Percentiles rank a stretch among this genome's conserved stretches.
phyloP scores from a whole-genome alignment of 2,329 filamentous ascomycete genomes.

The Talaromyces sp. region DNA sequence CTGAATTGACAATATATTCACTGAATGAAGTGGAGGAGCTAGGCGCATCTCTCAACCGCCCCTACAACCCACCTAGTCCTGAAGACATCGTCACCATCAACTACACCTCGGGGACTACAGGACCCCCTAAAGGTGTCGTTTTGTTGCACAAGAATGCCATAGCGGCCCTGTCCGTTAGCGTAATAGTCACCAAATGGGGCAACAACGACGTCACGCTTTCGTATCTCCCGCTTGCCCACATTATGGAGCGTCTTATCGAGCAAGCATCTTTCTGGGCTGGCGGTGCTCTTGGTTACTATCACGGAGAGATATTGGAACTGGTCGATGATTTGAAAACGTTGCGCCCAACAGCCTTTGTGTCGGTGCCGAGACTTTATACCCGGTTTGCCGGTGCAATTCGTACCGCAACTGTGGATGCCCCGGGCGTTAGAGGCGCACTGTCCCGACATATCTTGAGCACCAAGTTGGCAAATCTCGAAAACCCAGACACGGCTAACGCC shows the following conservation, averaged over 20 bases:
- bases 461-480: slow-evolving; percentile 75
- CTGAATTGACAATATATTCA: slow-evolving; percentile 74
- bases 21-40: slow-evolving; percentile 78
- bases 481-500: slow-evolving; percentile 65
- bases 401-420: slow-evolving; percentile 70
- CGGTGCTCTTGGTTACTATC: slow-evolving; percentile 82
- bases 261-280: slow-evolving; percentile 70
- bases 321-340: slow-evolving; percentile 89
- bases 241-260: slow-evolving; percentile 83
- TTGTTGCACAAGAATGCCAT: slow-evolving; percentile 79
- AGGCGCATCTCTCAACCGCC: slow-evolving; percentile 65
- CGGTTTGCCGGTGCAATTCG: slow-evolving; percentile 82
- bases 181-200: slow-evolving; percentile 44
- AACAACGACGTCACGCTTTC: slow-evolving; percentile 66
- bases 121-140: slow-evolving; percentile 61
- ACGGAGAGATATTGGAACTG: slow-evolving; percentile 79
- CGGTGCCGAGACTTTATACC: slow-evolving; percentile 88
- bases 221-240: slow-evolving; percentile 91
- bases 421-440: slow-evolving; percentile 75
- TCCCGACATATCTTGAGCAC: slow-evolving; percentile 74
- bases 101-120: slow-evolving; percentile 64
- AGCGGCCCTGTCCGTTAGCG: slow-evolving; percentile 62
- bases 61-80: slow-evolving; percentile 67
- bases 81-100: slow-evolving; percentile 76
- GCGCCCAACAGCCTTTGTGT: slow-evolving; percentile 76